A percentile compares a stretch with the other conserved stretches of the same genome.
These are phyloP conservation scores for Saccharomycopsis sp. DNA, from an alignment of 805 yeast species.

Conservation along the genomic window DNA sequence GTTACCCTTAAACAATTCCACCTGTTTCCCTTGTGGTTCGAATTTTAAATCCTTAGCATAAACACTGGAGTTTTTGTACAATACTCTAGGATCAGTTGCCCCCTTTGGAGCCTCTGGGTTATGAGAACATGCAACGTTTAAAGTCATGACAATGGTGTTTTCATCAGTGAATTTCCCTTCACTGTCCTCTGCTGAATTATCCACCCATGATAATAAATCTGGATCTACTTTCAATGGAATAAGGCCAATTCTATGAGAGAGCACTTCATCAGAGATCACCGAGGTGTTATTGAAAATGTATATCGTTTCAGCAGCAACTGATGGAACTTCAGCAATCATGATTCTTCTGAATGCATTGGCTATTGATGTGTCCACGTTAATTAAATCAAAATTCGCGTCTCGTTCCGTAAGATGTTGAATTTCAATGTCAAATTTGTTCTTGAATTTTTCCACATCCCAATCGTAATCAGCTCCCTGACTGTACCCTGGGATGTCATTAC, in stretches of 20 bases:
- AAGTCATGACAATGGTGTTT: conserved; percentile 78
- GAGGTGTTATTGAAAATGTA: conserved; percentile 91
- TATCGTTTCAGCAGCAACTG: conserved; percentile 90
- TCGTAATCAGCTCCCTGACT: conserved; percentile 54
- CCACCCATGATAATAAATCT: conserved; percentile 80
- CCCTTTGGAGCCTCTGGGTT: conserved; percentile 78
- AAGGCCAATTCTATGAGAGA: conserved; percentile 91
- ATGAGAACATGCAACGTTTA: conserved; percentile 77
- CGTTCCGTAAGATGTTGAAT: conserved; percentile 61
- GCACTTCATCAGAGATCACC: conserved; percentile 93
- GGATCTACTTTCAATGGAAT: conserved; percentile 90
- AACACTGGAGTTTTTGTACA: conserved; percentile 77
- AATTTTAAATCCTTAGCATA: conserved; percentile 86
- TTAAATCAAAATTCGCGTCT: conserved; percentile 77
- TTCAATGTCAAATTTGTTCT: conserved; percentile 55
- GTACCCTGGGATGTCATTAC: conserved; percentile 92
- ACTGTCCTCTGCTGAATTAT: conserved; percentile 53
- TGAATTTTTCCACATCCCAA: conserved; percentile 82
- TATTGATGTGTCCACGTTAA: conserved; percentile 82
- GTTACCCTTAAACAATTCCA: conserved; percentile 54
- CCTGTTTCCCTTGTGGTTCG: conserved; percentile 87
- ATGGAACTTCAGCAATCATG: conserved; percentile 94
- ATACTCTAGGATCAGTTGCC: conserved; percentile 72
- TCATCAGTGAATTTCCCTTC: conserved; percentile 67
- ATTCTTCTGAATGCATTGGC: conserved; percentile 96